phyloP scores from a whole-genome alignment of 805 yeast genomes.

The Lipomyces yamanashiensis region DNA sequence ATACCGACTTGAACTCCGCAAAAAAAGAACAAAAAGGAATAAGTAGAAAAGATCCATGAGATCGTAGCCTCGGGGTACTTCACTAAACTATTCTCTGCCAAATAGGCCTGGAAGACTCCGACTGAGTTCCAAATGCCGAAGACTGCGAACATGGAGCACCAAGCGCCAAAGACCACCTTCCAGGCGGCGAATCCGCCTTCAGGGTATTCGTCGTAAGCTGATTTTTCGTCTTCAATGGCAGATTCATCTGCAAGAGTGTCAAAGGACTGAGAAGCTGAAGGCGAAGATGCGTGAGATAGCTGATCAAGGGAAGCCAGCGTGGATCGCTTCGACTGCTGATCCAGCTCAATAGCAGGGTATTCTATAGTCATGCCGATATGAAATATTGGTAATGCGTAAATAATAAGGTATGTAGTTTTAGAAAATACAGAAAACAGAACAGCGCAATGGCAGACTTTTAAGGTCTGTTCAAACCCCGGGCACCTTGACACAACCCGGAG shows the following conservation, averaged over 20 bases:
- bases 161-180: constrained; percentile 60
- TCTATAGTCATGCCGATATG: not conserved
- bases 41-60: constrained; percentile 68
- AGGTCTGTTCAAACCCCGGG: not conserved
- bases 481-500: not conserved
- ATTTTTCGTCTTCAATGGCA: constrained; percentile 1
- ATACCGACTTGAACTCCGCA: constrained; percentile 54
- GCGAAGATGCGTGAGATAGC: not conserved
- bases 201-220: constrained; percentile 45
- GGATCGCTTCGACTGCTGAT: not conserved
- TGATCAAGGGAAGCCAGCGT: too few species aligned
- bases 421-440: not conserved
- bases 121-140: constrained; percentile 66
- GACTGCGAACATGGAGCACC: constrained; percentile 59
- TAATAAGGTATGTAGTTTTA: not conserved
- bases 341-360: not conserved
- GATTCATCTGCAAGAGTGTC: constrained; percentile 1
- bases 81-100: constrained; percentile 57
- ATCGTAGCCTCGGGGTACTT: constrained; percentile 55
- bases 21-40: constrained; percentile 46
- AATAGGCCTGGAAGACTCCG: constrained; percentile 72
- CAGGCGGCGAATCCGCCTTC: constrained; percentile 64
- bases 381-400: not conserved
- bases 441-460: not conserved
- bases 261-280: not conserved